Percentiles rank a stretch among this genome's conserved stretches.
Conservation (phyloP, 768 basidiomycete species). For the Calocera cornea region DNA sequence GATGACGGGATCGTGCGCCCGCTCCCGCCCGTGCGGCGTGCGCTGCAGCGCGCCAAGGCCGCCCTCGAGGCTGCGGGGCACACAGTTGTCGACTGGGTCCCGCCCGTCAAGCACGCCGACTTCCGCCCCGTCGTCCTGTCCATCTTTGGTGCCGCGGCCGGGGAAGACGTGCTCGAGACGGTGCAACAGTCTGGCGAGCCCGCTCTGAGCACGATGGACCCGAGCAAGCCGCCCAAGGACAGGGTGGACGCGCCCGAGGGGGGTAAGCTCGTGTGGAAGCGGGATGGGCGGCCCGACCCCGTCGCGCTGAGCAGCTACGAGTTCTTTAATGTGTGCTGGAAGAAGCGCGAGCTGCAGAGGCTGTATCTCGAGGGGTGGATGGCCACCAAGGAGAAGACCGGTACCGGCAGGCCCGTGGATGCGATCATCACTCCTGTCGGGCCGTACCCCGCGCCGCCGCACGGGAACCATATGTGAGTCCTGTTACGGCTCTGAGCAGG, state of each 20-base stretch:
- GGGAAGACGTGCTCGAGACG: background rate
- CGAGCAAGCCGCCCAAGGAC: background rate
- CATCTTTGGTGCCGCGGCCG: background rate
- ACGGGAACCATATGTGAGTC: conserved; percentile 42
- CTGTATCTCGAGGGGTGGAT: conserved; percentile 54
- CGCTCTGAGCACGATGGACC: background rate
- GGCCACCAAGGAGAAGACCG: conserved; percentile 33
- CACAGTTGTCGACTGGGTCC: conserved; percentile 10
- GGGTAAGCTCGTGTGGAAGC: background rate
- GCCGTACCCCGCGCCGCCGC: conserved; percentile 47
- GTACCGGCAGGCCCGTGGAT: conserved; percentile 59
- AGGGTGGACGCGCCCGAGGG: background rate
- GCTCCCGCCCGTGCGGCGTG: conserved; percentile 51
- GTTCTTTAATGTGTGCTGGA: conserved; percentile 53
- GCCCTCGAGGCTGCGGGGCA: conserved; percentile 52
- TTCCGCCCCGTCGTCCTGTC: background rate
- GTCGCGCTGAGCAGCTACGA: conserved; percentile 36
- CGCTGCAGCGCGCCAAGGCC: conserved; percentile 39
- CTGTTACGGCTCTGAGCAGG: background rate
- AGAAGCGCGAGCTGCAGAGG: conserved; percentile 36
- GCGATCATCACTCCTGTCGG: conserved; percentile 56
- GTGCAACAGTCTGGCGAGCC: background rate
- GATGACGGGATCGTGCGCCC: conserved; percentile 48
- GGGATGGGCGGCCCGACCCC: background rate
- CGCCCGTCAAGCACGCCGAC: background rate